Conservation (phyloP, 345 rosid genomes). For the Gossypium rotundifolium region DNA sequence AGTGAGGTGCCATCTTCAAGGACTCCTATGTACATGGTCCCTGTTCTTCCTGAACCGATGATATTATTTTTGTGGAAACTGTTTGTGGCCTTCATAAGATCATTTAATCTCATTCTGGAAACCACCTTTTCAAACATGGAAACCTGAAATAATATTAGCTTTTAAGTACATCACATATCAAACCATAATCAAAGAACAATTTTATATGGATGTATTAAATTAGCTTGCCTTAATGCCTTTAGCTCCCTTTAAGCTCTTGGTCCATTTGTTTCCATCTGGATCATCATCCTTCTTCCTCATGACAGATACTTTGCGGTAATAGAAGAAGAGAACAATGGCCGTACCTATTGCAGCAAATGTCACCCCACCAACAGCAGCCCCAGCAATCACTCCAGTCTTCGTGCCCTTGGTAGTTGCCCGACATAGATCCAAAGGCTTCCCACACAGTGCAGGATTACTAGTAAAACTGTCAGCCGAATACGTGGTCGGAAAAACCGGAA, state of each 20-base stretch:
- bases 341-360: conserved; percentile 54
- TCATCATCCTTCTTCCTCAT: conserved; percentile 75
- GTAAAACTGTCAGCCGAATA: conserved; percentile 12
- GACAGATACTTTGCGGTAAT: conserved; percentile 41
- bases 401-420: conserved; percentile 11
- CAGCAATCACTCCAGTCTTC: conserved; percentile 40
- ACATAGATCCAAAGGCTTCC: conserved; percentile 44
- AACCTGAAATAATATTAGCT: conserved; percentile 46
- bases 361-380: conserved; percentile 66
- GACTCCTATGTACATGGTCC: conserved; percentile 73
- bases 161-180: conserved; percentile 1
- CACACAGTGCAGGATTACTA: conserved; percentile 60
- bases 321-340: conserved; percentile 42
- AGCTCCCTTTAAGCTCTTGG: conserved; percentile 58
- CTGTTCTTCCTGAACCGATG: conserved; percentile 81
- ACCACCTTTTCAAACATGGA: conserved; percentile 77
- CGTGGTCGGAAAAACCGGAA: conserved; percentile 17
- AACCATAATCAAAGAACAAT: not conserved
- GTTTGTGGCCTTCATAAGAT: conserved; percentile 85
- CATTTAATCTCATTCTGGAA: conserved; percentile 67
- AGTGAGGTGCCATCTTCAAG: conserved; percentile 66
- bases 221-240: conserved; percentile 63
- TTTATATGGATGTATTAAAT: conserved; percentile 6
- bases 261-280: conserved; percentile 91
- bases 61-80: conserved; percentile 70